These are phyloP conservation scores for Erythrobasidium hasegawianum DNA, from an alignment of 1,284 basidiomycete genomes.

Conservation along the genomic window DNA sequence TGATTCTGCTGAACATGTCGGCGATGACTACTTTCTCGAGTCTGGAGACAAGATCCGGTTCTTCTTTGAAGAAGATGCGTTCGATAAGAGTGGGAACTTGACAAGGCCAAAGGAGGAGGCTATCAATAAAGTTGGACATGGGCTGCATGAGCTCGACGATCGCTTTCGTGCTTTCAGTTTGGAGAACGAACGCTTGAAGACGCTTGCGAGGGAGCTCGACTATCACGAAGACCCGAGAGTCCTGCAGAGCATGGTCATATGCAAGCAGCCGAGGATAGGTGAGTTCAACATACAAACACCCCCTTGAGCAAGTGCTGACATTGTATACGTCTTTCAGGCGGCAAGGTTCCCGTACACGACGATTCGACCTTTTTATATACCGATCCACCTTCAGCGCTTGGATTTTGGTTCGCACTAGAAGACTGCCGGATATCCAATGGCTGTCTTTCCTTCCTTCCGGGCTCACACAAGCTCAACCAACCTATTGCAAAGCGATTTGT, in stretches of 20 bases:
- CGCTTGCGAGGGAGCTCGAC: constrained; percentile 66
- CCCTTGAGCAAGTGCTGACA: neutral
- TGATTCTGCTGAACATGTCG: constrained; percentile 59
- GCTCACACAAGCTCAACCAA: constrained; percentile 67
- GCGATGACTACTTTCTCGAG: constrained; percentile 86
- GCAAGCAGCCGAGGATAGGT: constrained; percentile 49
- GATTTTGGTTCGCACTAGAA: constrained; percentile 94
- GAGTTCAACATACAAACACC: no score
- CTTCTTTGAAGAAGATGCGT: constrained; percentile 79
- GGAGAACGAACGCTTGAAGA: constrained; percentile 64
- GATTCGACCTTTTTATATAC: constrained; percentile 69
- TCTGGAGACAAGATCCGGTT: constrained; percentile 89
- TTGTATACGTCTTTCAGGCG: constrained; percentile 55
- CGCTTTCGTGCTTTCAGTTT: constrained; percentile 72
- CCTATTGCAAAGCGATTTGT: constrained; percentile 78
- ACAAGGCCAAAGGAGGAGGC: constrained; percentile 66
- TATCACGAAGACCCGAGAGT: constrained; percentile 80
- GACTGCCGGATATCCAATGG: constrained; percentile 78
- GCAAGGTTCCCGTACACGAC: constrained; percentile 61
- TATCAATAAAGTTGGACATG: constrained; percentile 56
- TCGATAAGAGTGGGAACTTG: constrained; percentile 60
- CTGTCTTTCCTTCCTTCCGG: constrained; percentile 83
- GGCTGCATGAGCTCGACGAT: constrained; percentile 76
- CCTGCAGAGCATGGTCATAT: constrained; percentile 89
- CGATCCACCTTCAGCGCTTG: constrained; percentile 80